phyloP scores from a whole-genome alignment of 306 rosid genomes.

The Prunus campanulata region DNA sequence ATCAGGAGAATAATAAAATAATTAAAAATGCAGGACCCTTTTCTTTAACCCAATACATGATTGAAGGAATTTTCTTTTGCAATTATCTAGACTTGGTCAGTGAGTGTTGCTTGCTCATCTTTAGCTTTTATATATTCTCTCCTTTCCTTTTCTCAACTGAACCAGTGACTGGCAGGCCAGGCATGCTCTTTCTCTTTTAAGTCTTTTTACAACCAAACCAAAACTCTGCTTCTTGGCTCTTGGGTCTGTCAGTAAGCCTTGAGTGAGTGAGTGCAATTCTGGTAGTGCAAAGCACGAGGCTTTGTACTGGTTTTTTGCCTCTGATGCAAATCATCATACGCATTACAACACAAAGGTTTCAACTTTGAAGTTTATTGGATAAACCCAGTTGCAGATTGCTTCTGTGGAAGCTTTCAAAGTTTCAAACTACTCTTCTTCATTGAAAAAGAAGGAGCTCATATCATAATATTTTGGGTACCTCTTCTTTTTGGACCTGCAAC shows the following conservation, averaged over 20 bases:
- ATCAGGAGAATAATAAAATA: conserved; percentile 11
- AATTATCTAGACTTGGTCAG: conserved; percentile 47
- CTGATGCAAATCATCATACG: conserved; percentile 24
- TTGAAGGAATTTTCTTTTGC: conserved; percentile 63
- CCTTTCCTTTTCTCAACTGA: conserved; percentile 37
- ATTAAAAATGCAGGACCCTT: background rate
- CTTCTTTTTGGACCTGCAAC: conserved; percentile 11
- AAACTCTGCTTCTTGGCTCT: conserved; percentile 30
- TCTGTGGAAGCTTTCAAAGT: conserved; percentile 38
- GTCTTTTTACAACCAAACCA: conserved; percentile 28
- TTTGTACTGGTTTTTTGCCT: background rate
- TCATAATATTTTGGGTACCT: conserved; percentile 17
- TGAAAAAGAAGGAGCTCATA: too few species aligned
- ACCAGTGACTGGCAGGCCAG: conserved; percentile 35
- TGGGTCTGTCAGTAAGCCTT: conserved; percentile 43
- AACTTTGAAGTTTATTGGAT: background rate
- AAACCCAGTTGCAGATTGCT: conserved; percentile 39
- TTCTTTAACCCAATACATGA: conserved; percentile 53
- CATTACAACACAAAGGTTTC: conserved; percentile 30
- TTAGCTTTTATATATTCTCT: conserved; percentile 50
- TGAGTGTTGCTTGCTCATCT: conserved; percentile 10
- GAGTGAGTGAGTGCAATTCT: conserved; percentile 44
- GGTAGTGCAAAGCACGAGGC: conserved; percentile 25
- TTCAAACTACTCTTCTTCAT: background rate
- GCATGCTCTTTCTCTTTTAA: conserved; percentile 43